Evolutionary conservation across 441 rosid genomes (phyloP).

Genomic region (Pelargonium citronellum): DNA sequence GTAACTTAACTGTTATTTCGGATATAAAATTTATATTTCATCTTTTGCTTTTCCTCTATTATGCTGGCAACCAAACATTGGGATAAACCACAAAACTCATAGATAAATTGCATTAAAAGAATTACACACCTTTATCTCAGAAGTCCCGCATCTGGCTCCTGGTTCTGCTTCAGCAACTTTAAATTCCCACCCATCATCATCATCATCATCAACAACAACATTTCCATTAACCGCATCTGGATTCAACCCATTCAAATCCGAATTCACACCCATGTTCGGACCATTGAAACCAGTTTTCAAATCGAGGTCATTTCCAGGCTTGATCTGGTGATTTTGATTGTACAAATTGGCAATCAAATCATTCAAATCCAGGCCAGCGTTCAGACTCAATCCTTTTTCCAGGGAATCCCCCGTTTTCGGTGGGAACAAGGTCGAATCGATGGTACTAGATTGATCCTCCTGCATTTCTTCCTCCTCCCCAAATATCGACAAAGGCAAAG

Average conservation of each 20-base stretch:
- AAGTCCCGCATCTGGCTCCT: conserved; percentile 18
- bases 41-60: neutral
- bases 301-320: conserved; percentile 13
- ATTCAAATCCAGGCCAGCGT: conserved; percentile 11
- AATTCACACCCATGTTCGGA: conserved; percentile 21
- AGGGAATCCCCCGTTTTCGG: conserved; percentile 26
- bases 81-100: neutral
- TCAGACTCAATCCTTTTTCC: conserved; percentile 23
- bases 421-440: conserved; percentile 25
- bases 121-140: conserved; percentile 9
- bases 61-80: neutral
- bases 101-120: neutral
- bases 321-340: conserved; percentile 6
- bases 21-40: neutral
- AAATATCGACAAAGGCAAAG: conserved; percentile 72
- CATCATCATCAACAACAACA: conserved; percentile 25
- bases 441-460: conserved; percentile 34
- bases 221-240: conserved; percentile 19
- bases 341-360: conserved; percentile 1
- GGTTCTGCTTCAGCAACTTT: conserved; percentile 36
- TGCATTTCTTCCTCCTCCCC: conserved; percentile 48
- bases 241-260: conserved; percentile 15
- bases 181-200: conserved; percentile 50
- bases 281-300: conserved; percentile 12
- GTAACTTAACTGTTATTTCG: neutral